Evolutionary conservation across 2,329 filamentous ascomycete genomes (phyloP).

Genomic region (Fusarium mangiferae): DNA sequence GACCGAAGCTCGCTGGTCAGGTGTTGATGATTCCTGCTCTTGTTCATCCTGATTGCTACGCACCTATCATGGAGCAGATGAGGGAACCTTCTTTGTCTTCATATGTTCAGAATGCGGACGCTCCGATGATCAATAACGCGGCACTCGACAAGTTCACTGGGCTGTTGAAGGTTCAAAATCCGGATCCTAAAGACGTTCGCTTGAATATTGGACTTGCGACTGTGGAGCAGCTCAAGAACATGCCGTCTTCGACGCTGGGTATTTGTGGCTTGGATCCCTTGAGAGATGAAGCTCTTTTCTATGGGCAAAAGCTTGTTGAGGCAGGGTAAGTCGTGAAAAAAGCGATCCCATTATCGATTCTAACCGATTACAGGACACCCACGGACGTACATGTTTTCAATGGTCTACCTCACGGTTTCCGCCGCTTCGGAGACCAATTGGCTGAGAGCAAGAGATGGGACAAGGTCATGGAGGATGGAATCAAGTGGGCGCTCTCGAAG

Average conservation of each 20-base stretch:
- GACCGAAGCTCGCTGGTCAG: slow-evolving; percentile 58
- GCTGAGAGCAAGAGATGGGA: slow-evolving; percentile 55
- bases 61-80: slow-evolving; percentile 49
- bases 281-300: slow-evolving; percentile 60
- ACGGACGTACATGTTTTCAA: slow-evolving; percentile 60
- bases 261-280: slow-evolving; percentile 60
- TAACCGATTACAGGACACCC: slow-evolving; percentile 21
- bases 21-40: slow-evolving; percentile 62
- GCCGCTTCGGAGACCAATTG: slow-evolving; percentile 52
- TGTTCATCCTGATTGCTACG: slow-evolving; percentile 38
- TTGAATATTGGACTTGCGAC: slow-evolving; percentile 50
- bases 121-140: slow-evolving; percentile 51
- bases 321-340: slow-evolving; percentile 49
- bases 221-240: slow-evolving; percentile 49
- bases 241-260: slow-evolving; percentile 58
- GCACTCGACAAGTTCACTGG: slow-evolving; percentile 33
- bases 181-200: slow-evolving; percentile 45
- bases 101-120: slow-evolving; percentile 56
- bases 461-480: slow-evolving; percentile 54
- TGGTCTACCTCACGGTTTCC: slow-evolving; percentile 64
- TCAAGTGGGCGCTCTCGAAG: slow-evolving; percentile 53
- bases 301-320: slow-evolving; percentile 54
- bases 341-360: too few relatives aligned
- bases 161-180: slow-evolving; percentile 39
- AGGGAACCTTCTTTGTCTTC: slow-evolving; percentile 55